Evolutionary conservation across 2,329 filamentous ascomycete species (phyloP), one percentile per base, ranked within the genome.

Genomic region (Esteya vermicola): DNA sequence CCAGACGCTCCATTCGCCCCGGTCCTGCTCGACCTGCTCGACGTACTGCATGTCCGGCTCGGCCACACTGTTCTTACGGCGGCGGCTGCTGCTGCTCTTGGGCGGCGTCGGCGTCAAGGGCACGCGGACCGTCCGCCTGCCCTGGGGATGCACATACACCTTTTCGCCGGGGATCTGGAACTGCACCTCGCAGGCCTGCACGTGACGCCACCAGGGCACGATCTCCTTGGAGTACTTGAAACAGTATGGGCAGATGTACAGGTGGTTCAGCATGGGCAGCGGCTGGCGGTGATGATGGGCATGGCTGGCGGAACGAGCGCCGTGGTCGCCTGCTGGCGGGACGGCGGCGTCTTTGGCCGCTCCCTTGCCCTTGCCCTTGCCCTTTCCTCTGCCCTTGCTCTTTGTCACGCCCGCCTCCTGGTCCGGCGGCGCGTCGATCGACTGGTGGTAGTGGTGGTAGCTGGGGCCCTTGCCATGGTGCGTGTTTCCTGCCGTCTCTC

Each of bases 181-280:
- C 30, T 53, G 65, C 43, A 59, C 58, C 50, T 71, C 65, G 57
- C 79, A 86, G 27, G 65, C 57, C 21, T 63, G 63, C 16, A 74
- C 66, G 50, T 81, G 77, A 18, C 64, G 63, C 52, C 65, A 65
- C 71, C 72, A 78, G 1, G 67, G 59, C 18, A 70, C 62, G 12
- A 76, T 56, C 52, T 78, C 74, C 47, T 68, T 72, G 27, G 81
- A 81, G 59, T 98, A 98, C 55, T 88, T 89, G 67, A 96, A 96
- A 64, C 91, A 98, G 67, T 76, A 81, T 26, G 84, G 81, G 55
- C 91, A 98, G 26, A 96, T 82, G 51, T 88, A 93, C 8, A 96
- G 64, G 41, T 78, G 63, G 47, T 80, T 75, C 14, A 85, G 68
- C 51, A 75, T 62, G 1, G 63, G 61, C 13, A 41, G 26, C 21